Evolutionary conservation across 257 asterid species (phyloP).

Genomic region (Primulina tabacum): DNA sequence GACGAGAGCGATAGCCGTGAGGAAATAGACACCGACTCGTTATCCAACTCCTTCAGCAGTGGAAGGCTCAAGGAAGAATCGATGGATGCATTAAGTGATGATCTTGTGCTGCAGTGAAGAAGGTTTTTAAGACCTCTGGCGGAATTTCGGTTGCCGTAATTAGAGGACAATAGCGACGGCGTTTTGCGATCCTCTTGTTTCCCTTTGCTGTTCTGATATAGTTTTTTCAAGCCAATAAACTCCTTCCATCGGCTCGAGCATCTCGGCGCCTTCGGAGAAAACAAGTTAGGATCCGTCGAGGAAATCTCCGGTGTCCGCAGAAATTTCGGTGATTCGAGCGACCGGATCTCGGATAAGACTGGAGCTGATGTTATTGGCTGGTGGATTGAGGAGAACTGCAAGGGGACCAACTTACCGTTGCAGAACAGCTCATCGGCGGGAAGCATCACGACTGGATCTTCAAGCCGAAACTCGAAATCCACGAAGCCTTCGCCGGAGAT

Average conservation of each 20-base stretch:
- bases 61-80: slow-evolving; percentile 46
- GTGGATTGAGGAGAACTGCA: slow-evolving; percentile 26
- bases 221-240: slow-evolving; percentile 38
- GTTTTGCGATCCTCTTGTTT: slow-evolving; percentile 23
- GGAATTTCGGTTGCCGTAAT: not conserved
- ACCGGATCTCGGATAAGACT: not conserved
- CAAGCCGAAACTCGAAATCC: slow-evolving; percentile 44
- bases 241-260: slow-evolving; percentile 50
- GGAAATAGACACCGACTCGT: slow-evolving; percentile 37
- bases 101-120: slow-evolving; percentile 42
- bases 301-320: slow-evolving; percentile 28
- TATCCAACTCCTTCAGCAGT: slow-evolving; percentile 38
- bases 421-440: slow-evolving; percentile 51
- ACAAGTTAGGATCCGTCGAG: slow-evolving; percentile 30
- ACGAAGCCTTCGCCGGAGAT: slow-evolving; percentile 17
- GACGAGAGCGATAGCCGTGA: slow-evolving; percentile 52
- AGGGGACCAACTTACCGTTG: slow-evolving; percentile 40
- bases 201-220: slow-evolving; percentile 16
- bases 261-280: slow-evolving; percentile 46
- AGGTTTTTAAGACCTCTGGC: slow-evolving; percentile 33
- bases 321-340: slow-evolving; percentile 18
- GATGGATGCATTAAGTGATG: slow-evolving; percentile 20
- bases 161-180: slow-evolving; percentile 5
- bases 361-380: slow-evolving; percentile 1
- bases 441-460: slow-evolving; percentile 40